Percentiles rank a stretch among this genome's conserved stretches.
Evolutionary conservation across 192 early-diverging fungal species (phyloP).

Genomic region (Phlyctochytrium bullatum): DNA sequence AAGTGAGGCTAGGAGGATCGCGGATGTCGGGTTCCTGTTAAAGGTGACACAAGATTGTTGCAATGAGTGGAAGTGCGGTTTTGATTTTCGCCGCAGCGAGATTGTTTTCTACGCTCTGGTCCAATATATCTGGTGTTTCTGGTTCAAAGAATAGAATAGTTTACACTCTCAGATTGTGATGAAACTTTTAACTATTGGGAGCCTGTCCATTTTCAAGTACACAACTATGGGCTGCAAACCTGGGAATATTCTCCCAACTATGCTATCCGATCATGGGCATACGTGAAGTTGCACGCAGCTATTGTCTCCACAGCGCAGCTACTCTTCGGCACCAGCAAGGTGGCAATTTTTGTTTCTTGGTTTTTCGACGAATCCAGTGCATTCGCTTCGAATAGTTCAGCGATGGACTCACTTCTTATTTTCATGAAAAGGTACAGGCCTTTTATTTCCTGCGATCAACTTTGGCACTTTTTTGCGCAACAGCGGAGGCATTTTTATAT

Average conservation of each 20-base stretch:
- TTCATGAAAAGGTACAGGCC: conserved; percentile 64
- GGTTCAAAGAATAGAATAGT: not conserved
- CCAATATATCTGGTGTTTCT: not conserved
- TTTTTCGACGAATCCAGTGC: too few relatives aligned
- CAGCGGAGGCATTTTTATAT: conserved; percentile 72
- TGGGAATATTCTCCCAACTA: conserved; percentile 96
- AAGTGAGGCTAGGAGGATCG: too few relatives aligned
- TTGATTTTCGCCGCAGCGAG: too few relatives aligned
- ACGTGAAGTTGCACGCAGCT: conserved; percentile 59
- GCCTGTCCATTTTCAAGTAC: conserved; percentile 81
- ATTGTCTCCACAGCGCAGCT: conserved; percentile 19
- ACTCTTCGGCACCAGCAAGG: not conserved
- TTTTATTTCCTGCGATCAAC: conserved; percentile 72
- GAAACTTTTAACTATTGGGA: conserved; percentile 98
- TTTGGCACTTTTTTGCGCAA: conserved; percentile 60
- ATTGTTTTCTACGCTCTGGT: not conserved
- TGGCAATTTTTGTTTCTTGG: too few relatives aligned
- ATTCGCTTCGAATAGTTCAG: too few relatives aligned
- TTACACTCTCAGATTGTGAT: conserved; percentile 77
- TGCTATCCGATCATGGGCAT: conserved; percentile 85
- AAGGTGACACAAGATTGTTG: not conserved
- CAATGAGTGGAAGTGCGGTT: not conserved
- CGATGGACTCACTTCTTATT: too few relatives aligned
- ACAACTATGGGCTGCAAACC: conserved; percentile 84
- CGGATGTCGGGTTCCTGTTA: too few relatives aligned